These are phyloP conservation scores for Zygnema cylindricum DNA, from an alignment of 139 green algal genomes.

Conservation along the genomic window DNA sequence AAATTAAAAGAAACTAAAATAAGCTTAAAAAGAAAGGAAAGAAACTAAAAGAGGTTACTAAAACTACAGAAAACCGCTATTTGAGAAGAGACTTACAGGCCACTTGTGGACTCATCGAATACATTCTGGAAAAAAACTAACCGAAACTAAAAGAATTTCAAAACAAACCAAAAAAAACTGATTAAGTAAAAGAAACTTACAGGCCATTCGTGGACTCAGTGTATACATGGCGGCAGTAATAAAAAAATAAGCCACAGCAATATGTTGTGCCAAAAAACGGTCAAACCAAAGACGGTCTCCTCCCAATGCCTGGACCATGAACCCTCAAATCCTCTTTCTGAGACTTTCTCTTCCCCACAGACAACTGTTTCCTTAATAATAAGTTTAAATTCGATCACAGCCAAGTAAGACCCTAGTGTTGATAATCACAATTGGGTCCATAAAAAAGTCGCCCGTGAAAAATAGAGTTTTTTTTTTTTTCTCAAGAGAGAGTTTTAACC, in stretches of 20 bases:
- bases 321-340: too few relatives aligned
- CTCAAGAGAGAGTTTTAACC: too few relatives aligned
- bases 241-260: slow-evolving; percentile 65
- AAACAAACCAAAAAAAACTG: too few relatives aligned
- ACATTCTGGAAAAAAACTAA: background rate
- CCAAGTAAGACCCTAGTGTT: too few relatives aligned
- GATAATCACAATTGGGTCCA: too few relatives aligned
- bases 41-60: background rate
- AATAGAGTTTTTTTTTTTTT: too few relatives aligned
- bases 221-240: slow-evolving; percentile 57
- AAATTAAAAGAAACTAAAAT: background rate
- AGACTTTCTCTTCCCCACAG: too few relatives aligned
- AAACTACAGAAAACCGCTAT: too few relatives aligned
- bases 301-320: slow-evolving; percentile 57
- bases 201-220: slow-evolving; percentile 65
- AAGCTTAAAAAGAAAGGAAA: background rate
- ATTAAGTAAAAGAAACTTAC: slow-evolving; percentile 10
- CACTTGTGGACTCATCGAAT: slow-evolving; percentile 58
- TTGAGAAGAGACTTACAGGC: slow-evolving; percentile 49
- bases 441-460: too few relatives aligned
- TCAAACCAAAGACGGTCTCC: slow-evolving; percentile 56
- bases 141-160: background rate
- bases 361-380: too few relatives aligned
- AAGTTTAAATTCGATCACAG: too few relatives aligned
- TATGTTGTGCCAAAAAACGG: slow-evolving; percentile 68